Evolutionary conservation across 192 early-diverging fungal species (phyloP), one percentile per base, ranked within the genome.

Genomic region (Gonapodya sp.): DNA sequence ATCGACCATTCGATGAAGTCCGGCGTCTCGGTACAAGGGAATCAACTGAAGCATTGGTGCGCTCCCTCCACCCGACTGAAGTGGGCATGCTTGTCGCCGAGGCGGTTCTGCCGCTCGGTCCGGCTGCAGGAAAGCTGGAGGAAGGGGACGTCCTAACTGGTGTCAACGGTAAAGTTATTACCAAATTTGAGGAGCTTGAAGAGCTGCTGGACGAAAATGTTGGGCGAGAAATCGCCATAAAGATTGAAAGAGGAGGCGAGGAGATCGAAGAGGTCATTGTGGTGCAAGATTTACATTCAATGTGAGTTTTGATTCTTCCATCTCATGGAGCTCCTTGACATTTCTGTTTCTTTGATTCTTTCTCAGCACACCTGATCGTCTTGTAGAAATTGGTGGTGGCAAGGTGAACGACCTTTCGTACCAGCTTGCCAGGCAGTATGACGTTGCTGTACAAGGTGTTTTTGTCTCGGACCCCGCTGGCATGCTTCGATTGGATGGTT

Each of bases 51-150:
- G 87, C 90, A 1, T 79, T 85, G 33, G 81, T 95, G 34, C 87
- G 94, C 73, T 80, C 83, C 14, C 75, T 83, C n/a, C 88, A 89
- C 82, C 87, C 90, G 0, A 87, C 83, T 30, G 94, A 94, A 79
- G 93, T 94, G 84, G 94, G 94, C 36, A 92, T 95, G 89, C 86
- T 95, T 0, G 93, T 94, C 36, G 90, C 87, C 0, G 94, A 95
- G 80, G 88, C 86, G 2, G 93, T 95, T 0, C 80, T 95, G 1
- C 94, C 94, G 1, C 86, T 90, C 75, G 93, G 93, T 0, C 94
- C 94, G 0, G 92, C 92, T 0, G 84, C 86, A 35, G 85, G 84
- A 1, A 85, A 89, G 30, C 78, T 95, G 73, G 92, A 94, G 75
- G 94, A 95, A 83, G 92, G 93, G 18, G 94, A 95, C 81, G 90